phyloP scores from a whole-genome alignment of 768 basidiomycete species.

The Suillus clintonianus region DNA sequence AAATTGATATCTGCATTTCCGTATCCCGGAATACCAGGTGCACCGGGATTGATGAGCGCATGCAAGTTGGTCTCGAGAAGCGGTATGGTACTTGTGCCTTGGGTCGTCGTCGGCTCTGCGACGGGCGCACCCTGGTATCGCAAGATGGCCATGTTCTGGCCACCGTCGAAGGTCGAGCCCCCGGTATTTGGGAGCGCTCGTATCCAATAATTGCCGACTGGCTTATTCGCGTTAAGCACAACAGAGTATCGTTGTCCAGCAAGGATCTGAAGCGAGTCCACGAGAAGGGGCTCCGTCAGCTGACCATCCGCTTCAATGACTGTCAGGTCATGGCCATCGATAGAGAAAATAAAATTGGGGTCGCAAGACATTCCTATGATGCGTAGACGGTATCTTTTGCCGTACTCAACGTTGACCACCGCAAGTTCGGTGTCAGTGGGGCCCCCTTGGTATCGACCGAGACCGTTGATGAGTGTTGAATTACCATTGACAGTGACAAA shows the following conservation, averaged over 20 bases:
- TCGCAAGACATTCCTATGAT: conserved; percentile 39
- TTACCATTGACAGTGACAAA: conserved; percentile 18
- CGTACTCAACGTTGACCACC: conserved; percentile 30
- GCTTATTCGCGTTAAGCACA: conserved; percentile 32
- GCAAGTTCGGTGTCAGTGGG: conserved; percentile 23
- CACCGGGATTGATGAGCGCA: conserved; percentile 20
- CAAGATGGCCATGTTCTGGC: conserved; percentile 40
- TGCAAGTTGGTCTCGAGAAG: conserved; percentile 20
- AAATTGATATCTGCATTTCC: conserved; percentile 28
- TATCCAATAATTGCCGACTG: conserved; percentile 42
- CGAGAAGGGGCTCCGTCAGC: conserved; percentile 32
- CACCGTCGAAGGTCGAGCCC: conserved; percentile 25
- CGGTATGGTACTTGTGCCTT: conserved; percentile 18
- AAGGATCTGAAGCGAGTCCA: conserved; percentile 40
- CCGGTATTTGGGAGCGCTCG: conserved; percentile 24
- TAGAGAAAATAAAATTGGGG: conserved; percentile 39
- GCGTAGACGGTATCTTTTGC: conserved; percentile 33
- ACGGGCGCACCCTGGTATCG: conserved; percentile 19
- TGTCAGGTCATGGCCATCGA: conserved; percentile 40
- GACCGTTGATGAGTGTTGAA: conserved; percentile 48
- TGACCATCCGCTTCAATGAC: conserved; percentile 45
- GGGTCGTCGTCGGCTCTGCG: conserved; percentile 31
- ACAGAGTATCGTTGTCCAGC: conserved; percentile 36
- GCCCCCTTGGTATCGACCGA: conserved; percentile 44
- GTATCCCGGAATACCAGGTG: conserved; percentile 20